Percentiles rank a stretch among this genome's conserved stretches.
These are phyloP conservation scores for Pneumocystis jirovecii DNA, from an alignment of 1,139 yeast species.

Conservation along the genomic window DNA sequence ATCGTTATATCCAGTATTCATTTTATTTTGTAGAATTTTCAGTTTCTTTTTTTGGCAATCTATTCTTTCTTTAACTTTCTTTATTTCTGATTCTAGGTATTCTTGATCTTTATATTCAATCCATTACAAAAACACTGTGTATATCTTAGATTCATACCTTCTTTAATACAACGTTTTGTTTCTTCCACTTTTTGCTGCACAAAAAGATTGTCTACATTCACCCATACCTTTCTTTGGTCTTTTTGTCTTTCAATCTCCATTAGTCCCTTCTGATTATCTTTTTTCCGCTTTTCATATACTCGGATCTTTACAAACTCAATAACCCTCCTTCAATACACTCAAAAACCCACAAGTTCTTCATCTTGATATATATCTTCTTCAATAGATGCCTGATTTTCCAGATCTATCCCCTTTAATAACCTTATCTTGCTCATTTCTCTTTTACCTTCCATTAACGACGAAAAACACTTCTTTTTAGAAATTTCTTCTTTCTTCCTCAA, in stretches of 20 bases:
- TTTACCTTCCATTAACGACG: neutral
- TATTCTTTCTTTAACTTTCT: neutral
- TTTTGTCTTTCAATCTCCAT: neutral
- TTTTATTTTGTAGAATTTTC: neutral
- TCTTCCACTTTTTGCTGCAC: neutral
- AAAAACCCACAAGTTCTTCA: neutral
- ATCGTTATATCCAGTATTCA: neutral
- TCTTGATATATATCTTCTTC: neutral
- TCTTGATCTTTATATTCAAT: neutral
- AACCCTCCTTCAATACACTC: neutral
- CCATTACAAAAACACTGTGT: neutral
- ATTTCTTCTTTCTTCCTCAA: no score
- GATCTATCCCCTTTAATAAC: neutral
- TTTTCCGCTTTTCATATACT: neutral
- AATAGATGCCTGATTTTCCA: neutral
- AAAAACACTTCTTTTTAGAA: no score
- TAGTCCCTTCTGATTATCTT: neutral
- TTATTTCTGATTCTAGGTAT: neutral
- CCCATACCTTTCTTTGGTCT: neutral
- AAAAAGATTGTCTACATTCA: neutral
- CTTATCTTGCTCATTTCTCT: neutral
- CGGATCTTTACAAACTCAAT: neutral
- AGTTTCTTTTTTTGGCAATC: neutral
- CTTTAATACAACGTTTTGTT: neutral
- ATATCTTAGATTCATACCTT: neutral